Percentiles rank a stretch among this genome's conserved stretches.
These are phyloP conservation scores for Elsinoe necatrix DNA, from an alignment of 2,329 filamentous ascomycete genomes.

Conservation along the genomic window DNA sequence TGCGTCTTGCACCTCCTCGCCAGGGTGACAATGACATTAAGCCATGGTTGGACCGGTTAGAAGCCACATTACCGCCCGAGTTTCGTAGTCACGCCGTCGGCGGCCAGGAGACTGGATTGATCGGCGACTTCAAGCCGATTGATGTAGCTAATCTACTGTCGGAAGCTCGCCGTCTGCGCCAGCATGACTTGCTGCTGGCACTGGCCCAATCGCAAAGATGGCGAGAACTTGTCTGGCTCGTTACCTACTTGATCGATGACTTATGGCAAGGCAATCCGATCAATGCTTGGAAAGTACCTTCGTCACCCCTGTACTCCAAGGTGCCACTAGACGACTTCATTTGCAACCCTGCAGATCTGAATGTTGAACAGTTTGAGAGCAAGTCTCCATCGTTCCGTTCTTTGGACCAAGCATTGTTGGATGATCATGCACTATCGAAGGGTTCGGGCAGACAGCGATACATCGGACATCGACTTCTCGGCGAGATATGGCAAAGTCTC, in stretches of 20 bases:
- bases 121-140: background rate
- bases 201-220: slow-evolving; percentile 28
- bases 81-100: slow-evolving; percentile 21
- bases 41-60: slow-evolving; percentile 30
- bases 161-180: slow-evolving; percentile 2
- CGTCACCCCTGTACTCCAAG: background rate
- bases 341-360: slow-evolving; percentile 2
- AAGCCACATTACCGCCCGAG: slow-evolving; percentile 30
- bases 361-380: background rate
- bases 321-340: slow-evolving; percentile 20
- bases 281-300: slow-evolving; percentile 1
- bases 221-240: slow-evolving; percentile 39
- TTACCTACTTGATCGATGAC: slow-evolving; percentile 35
- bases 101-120: background rate
- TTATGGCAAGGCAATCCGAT: slow-evolving; percentile 16
- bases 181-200: slow-evolving; percentile 6
- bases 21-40: background rate
- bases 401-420: background rate
- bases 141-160: background rate
- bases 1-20: background rate
- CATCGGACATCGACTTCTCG: slow-evolving; percentile 31
- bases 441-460: background rate
- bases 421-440: background rate
- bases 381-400: background rate
- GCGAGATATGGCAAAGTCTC: slow-evolving; percentile 40